These are phyloP conservation scores for Annulohypoxylon moriforme DNA, from an alignment of 495 filamentous ascomycete species.

Conservation along the genomic window DNA sequence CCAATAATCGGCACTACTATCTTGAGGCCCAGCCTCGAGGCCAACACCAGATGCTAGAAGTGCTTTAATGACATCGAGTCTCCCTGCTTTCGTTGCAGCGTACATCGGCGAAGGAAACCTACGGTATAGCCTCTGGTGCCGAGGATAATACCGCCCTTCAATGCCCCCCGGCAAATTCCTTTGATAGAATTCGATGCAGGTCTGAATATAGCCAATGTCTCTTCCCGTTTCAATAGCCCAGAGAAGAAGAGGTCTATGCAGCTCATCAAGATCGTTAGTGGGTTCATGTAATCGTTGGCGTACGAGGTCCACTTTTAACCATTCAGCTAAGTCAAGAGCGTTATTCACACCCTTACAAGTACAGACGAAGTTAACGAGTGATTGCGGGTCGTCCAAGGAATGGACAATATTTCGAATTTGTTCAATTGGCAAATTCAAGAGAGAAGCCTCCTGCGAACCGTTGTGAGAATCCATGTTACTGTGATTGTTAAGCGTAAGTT, in stretches of 20 bases:
- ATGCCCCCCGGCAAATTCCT: background rate
- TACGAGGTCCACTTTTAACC: conserved; percentile 1
- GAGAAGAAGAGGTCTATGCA: background rate
- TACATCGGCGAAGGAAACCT: conserved; percentile 3
- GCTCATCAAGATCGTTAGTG: background rate
- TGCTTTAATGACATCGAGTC: conserved; percentile 16
- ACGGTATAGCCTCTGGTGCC: background rate
- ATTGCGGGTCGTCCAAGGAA: background rate
- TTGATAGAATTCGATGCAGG: background rate
- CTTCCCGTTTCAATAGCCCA: background rate
- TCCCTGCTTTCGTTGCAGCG: background rate
- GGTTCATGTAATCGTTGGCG: background rate
- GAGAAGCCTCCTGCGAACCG: too few relatives aligned
- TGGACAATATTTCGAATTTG: conserved; percentile 9
- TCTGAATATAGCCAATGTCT: conserved; percentile 1
- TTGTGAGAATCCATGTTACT: too few relatives aligned
- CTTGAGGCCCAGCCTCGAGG: too few relatives aligned
- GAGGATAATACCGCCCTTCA: background rate
- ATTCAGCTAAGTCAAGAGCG: background rate
- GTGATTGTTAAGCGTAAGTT: too few relatives aligned
- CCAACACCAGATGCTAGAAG: conserved; percentile 5
- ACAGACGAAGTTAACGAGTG: conserved; percentile 6
- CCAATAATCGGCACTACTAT: too few relatives aligned
- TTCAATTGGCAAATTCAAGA: background rate
- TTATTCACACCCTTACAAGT: background rate